Base-by-base conservation (phyloP, 257 asterid genomes). In the Oldenlandia corymbosa region DNA sequence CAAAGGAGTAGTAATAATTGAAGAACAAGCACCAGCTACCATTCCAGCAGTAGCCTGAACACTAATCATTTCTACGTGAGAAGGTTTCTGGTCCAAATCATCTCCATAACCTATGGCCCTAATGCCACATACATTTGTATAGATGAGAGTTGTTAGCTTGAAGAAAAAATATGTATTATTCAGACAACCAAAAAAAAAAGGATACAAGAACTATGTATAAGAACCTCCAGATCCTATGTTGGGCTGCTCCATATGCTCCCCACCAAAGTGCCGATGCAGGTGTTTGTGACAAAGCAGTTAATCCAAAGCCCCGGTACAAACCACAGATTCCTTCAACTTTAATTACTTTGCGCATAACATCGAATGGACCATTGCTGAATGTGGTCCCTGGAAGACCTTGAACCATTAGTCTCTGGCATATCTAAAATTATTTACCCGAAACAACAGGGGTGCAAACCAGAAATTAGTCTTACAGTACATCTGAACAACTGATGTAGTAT, bases 211-310 rank as follows among this genome's bases (percentile, higher is more conserved):
- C 2, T 28, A 17, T 34, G 34, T 82, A n/a, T n/a, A n/a, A n/a
- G n/a, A n/a, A 88, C 97, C 95, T 82, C 98, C 98, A 92, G 32
- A 85, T 80, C 45, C 79, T 69, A 71, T 88, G 95, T 60, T 92
- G 97, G 24, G 98, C 86, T 45, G 89, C 68, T 66, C 93, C 97
- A 68, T 92, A 92, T 48, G 90, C 84, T 73, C 95, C 95, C 98
- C 97, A 92, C 98, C 98, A 92, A 53, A 92, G 91, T 20, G 98
- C 98, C 10, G 90, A 78, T 68, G 97, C 98, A 72, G 98, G 91
- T 60, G 98, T 62, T 69, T 88, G 98, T 8, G 83, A 77, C 52
- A 77, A 54, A 62, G 84, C 88, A 36, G 95, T 88, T 62, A 92
- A 80, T 52, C 97, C 96, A 66, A 92, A 92, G 37, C 98, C 98